Evolutionary conservation across 768 basidiomycete genomes (phyloP).

Genomic region (Hortiboletus campestris): DNA sequence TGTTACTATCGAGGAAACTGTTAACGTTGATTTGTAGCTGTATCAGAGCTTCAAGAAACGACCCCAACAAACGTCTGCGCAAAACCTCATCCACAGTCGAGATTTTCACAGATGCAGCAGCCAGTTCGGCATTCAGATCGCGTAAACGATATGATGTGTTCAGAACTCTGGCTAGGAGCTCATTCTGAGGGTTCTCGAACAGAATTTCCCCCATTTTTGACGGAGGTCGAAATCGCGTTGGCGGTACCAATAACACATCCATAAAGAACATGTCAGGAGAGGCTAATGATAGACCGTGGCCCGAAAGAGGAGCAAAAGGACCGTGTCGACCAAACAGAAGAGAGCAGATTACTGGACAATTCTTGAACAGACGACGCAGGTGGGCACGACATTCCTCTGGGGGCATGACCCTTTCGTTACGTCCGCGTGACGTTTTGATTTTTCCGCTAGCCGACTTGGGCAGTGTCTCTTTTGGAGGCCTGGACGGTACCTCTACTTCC

Average conservation of each 20-base stretch:
- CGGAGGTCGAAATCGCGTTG: conserved; percentile 94
- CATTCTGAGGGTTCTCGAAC: conserved; percentile 97
- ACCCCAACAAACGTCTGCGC: conserved; percentile 57
- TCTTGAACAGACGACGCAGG: conserved; percentile 81
- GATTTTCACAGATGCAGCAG: conserved; percentile 58
- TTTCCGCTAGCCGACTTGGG: conserved; percentile 76
- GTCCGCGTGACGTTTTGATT: conserved; percentile 71
- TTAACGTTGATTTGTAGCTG: conserved; percentile 95
- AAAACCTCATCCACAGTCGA: conserved; percentile 49
- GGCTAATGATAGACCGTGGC: conserved; percentile 62
- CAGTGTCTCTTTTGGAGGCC: conserved; percentile 34
- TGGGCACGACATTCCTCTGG: conserved; percentile 95
- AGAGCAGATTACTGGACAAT: conserved; percentile 78
- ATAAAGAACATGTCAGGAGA: conserved; percentile 97
- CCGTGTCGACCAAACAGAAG: conserved; percentile 94
- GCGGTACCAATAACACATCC: conserved; percentile 87
- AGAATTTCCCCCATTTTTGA: conserved; percentile 87
- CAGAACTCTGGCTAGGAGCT: conserved; percentile 78
- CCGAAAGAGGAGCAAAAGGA: conserved; percentile 62
- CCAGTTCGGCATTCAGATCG: conserved; percentile 68
- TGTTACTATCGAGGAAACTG: conserved; percentile 94
- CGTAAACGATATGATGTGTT: conserved; percentile 77
- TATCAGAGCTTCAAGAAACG: conserved; percentile 76
- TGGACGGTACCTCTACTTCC: conserved; percentile 37
- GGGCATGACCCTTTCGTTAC: conserved; percentile 87